Percentiles rank a stretch among this genome's conserved stretches.
Evolutionary conservation across 2,329 filamentous ascomycete species (phyloP).

Genomic region (Chaetomium sp.): DNA sequence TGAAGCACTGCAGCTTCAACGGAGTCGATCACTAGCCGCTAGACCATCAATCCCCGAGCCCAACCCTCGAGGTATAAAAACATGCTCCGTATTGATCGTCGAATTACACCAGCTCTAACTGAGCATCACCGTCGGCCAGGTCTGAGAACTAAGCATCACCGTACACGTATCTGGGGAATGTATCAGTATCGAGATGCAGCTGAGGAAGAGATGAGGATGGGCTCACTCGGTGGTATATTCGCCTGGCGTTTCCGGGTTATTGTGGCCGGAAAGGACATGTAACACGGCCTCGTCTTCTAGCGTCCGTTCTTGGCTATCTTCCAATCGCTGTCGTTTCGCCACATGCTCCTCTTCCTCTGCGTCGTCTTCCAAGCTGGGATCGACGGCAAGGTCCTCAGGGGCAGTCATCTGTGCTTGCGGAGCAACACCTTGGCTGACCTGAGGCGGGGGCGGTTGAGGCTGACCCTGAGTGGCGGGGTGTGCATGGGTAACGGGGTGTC

Average conservation of each 20-base stretch:
- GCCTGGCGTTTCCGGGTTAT: conserved; percentile 40
- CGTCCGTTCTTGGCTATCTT: conserved; percentile 41
- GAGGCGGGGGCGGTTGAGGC: conserved; percentile 11
- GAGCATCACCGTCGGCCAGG: too few species aligned
- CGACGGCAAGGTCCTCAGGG: conserved; percentile 33
- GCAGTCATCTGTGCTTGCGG: conserved; percentile 31
- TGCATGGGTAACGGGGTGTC: neutral
- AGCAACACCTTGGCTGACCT: conserved; percentile 27
- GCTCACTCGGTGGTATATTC: conserved; percentile 51
- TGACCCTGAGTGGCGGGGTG: conserved; percentile 12
- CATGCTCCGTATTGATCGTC: neutral
- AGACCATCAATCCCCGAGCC: neutral
- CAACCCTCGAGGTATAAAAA: neutral
- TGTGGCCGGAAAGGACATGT: conserved; percentile 49
- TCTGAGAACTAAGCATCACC: conserved; percentile 42
- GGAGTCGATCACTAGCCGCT: neutral
- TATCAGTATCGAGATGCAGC: conserved; percentile 12
- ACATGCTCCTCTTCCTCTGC: conserved; percentile 37
- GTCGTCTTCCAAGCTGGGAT: conserved; percentile 36
- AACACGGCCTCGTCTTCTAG: conserved; percentile 52
- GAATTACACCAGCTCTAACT: neutral
- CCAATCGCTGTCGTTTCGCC: conserved; percentile 46
- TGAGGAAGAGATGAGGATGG: neutral
- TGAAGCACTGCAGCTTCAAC: neutral
- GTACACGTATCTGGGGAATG: conserved; percentile 43